phyloP scores from a whole-genome alignment of 2,329 filamentous ascomycete species.

The Didymella keratinophila region DNA sequence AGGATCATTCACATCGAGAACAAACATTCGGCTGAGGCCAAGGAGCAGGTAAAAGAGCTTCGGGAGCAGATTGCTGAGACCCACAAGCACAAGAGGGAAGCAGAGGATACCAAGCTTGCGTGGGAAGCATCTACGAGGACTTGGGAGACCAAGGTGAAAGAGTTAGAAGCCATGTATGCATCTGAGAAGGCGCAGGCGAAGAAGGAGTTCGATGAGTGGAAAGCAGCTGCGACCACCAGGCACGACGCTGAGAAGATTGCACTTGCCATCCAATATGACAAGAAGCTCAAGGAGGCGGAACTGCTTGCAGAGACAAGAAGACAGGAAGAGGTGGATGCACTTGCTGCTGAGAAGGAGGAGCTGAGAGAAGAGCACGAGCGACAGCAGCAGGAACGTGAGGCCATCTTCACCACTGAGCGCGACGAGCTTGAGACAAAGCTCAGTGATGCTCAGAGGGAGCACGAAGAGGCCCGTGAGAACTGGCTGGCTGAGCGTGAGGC shows the following conservation, averaged over 20 bases:
- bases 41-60: constrained; percentile 62
- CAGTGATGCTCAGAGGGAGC: constrained; percentile 51
- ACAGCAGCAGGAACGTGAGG: constrained; percentile 51
- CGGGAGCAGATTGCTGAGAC: constrained; percentile 56
- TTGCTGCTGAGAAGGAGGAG: constrained; percentile 46
- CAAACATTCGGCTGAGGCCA: constrained; percentile 60
- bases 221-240: constrained; percentile 45
- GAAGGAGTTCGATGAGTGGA: constrained; percentile 56
- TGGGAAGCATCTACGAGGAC: constrained; percentile 46
- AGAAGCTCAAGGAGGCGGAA: constrained; percentile 56
- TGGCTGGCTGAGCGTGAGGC: constrained; percentile 56
- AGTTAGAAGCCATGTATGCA: constrained; percentile 53
- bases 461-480: constrained; percentile 55
- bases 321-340: constrained; percentile 53
- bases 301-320: constrained; percentile 58
- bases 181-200: constrained; percentile 46
- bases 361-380: constrained; percentile 44
- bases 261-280: constrained; percentile 51
- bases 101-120: constrained; percentile 41
- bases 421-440: constrained; percentile 55
- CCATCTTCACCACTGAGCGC: constrained; percentile 52
- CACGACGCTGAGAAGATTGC: constrained; percentile 52
- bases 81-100: constrained; percentile 54
- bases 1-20: constrained; percentile 60
- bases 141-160: constrained; percentile 55